Evolutionary conservation across 805 yeast species (phyloP), one percentile per base, ranked within the genome.

Genomic region (Myxozyma lipomycoides): DNA sequence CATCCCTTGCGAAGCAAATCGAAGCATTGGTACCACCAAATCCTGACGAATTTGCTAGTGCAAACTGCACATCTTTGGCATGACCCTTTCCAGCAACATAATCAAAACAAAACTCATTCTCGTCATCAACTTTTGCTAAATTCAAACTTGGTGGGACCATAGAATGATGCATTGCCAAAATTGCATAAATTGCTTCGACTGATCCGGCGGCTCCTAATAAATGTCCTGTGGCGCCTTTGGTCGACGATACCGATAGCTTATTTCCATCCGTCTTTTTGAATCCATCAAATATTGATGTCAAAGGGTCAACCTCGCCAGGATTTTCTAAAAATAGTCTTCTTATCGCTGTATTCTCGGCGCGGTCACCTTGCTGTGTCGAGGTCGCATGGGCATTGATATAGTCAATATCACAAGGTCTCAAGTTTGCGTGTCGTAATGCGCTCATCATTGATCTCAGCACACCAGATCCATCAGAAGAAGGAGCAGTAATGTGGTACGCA

Each of bases 311-410:
- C 0, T 70, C 66, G 26, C 71, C 69, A 3, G 67, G 61, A 2
- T 68, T 62, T 1, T 63, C 68, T 48, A 87, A 78, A 3, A 84
- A 61, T 3, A 75, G 66, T 5, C 62, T 43, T 43, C 71, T 66
- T 45, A 93, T 82, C 2, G 98, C 98, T 39, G 65, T 64, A 61
- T 84, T 81, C 64, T 93, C 99, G 0, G 96, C 93, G 18, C 80
- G 70, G 63, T 93, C 99, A 3, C 99, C 99, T 2, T 90, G 69
- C 4, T 73, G 70, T 0, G 99, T 93, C 0, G 96, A 86, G 0
- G 99, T 93, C 0, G 99, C 98, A 67, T 93, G 99, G 1, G 98
- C 97, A 68, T 95, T 93, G 43, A 93, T 74, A 63, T 89, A 93
- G 41, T 78, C 88, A 18, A 91, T 73, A 1, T 78, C 72, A 2